Percentiles rank a stretch among this genome's conserved stretches.
These are phyloP conservation scores for Conringia planisiliqua DNA, from an alignment of 345 rosid species.

Conservation along the genomic window DNA sequence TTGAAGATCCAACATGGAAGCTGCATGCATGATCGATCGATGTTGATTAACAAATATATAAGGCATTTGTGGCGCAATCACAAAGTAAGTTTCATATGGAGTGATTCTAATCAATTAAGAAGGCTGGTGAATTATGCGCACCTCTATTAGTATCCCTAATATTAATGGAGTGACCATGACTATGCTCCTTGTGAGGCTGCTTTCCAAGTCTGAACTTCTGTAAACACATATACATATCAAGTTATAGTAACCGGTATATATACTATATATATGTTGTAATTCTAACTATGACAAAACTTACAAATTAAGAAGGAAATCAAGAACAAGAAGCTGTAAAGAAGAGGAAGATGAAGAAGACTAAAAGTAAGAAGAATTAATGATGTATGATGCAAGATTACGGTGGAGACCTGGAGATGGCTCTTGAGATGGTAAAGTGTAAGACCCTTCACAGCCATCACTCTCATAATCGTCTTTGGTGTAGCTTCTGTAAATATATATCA, in stretches of 20 bases:
- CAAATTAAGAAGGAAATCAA: neutral
- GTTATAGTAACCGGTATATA: neutral
- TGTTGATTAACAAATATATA: slow-evolving; percentile 2
- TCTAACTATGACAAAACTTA: neutral
- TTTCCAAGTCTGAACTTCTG: slow-evolving; percentile 91
- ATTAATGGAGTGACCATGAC: slow-evolving; percentile 56
- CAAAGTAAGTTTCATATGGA: neutral
- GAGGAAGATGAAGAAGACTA: slow-evolving; percentile 1
- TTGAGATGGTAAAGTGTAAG: slow-evolving; percentile 87
- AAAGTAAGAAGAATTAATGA: neutral
- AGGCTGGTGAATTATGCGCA: slow-evolving; percentile 34
- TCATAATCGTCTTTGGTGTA: slow-evolving; percentile 92
- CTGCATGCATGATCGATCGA: slow-evolving; percentile 3
- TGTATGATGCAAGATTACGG: neutral
- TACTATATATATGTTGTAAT: neutral
- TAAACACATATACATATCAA: neutral
- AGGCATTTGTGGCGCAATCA: neutral
- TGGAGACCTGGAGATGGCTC: slow-evolving; percentile 78
- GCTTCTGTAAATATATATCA: slow-evolving; percentile 56
- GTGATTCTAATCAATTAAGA: neutral
- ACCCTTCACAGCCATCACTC: slow-evolving; percentile 91
- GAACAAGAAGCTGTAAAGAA: neutral
- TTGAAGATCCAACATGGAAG: slow-evolving; percentile 29
- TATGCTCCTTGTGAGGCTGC: slow-evolving; percentile 73
- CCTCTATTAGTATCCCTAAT: slow-evolving; percentile 62